Percentiles rank a stretch among this genome's conserved stretches.
These are phyloP conservation scores for Coemansia sp. DNA, from an alignment of 192 early-diverging fungal genomes.

Conservation along the genomic window DNA sequence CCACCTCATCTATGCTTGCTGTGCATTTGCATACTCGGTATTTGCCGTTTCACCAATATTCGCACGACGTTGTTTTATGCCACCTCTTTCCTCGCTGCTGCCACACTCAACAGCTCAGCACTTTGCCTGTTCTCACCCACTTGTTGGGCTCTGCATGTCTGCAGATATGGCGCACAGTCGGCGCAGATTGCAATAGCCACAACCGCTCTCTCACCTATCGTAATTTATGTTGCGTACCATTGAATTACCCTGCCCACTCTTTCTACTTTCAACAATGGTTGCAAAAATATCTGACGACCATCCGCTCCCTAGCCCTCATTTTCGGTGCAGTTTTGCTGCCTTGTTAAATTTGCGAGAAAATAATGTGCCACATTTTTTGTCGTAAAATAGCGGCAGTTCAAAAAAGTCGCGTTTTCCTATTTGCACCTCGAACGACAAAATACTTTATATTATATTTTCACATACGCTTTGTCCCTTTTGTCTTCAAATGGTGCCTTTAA, in stretches of 20 bases:
- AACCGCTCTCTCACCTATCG: neutral
- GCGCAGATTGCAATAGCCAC: neutral
- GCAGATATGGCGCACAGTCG: neutral
- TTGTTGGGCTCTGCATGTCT: neutral
- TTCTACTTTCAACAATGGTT: neutral
- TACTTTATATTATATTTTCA: neutral
- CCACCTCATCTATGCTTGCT: neutral
- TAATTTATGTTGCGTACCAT: neutral
- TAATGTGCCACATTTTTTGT: neutral
- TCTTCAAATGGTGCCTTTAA: neutral
- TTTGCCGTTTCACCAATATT: neutral
- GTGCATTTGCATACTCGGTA: constrained; percentile 1
- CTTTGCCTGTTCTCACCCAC: neutral
- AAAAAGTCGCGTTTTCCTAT: neutral
- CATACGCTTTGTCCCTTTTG: neutral
- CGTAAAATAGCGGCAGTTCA: neutral
- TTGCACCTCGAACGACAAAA: neutral
- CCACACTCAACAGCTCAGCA: neutral
- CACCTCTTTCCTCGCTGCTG: neutral
- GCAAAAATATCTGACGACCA: constrained; percentile 1
- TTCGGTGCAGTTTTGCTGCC: neutral
- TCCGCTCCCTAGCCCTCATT: neutral
- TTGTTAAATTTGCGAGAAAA: neutral
- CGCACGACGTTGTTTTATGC: constrained; percentile 1
- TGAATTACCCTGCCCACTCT: constrained; percentile 4